Base-by-base conservation (phyloP, 257 asterid genomes). In the Solanum bulbocastanum region DNA sequence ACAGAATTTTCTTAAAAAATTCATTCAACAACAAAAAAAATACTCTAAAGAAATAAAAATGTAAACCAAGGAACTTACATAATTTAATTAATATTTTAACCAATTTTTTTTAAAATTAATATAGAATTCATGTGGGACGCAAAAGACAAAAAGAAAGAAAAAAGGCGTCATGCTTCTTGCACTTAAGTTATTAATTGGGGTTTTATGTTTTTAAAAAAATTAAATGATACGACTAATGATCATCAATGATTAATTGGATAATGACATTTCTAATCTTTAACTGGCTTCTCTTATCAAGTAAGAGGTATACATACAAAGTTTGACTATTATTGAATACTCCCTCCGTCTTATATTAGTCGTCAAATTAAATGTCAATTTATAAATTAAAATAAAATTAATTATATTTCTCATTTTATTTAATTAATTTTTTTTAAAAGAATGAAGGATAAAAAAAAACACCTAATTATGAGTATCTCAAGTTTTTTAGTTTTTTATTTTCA, bases 271-370 rank as follows among this genome's bases (percentile, higher is more conserved):
- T 37, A 22, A 74, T 73, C 75, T 33, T 10, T 35, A 84, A 62
- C 52, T 87, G 90, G 83, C 90, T 69, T 87, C 75, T 88, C 88
- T 84, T 39, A 68, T 86, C 65, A 66, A 66, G 76, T 58, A 87
- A 83, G 72, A 78, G 89, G 18, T 56, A 68, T 75, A 12, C 62
- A 5, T 75, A 78, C 20, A 42, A 4, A 25, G 27, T 49, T 82
- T 82, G 86, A 46, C 69, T 81, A 79, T 15, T 23, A 33, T 69
- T 23, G 14, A 69, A 33, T 27, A 27, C 7, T 56, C 10, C 65
- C n/a, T 2, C n/a, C 10, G 10, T 56, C 22, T 5, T 16, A 52
- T 16, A 52, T 16, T 52, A 2, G 9, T 52, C 2, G 0, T 52
- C 23, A 16, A 52, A 52, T 52, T 5, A 52, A 52, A 15, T 52